phyloP scores from a whole-genome alignment of 176 grass and related monocot genomes.

The Typha latifolia region DNA sequence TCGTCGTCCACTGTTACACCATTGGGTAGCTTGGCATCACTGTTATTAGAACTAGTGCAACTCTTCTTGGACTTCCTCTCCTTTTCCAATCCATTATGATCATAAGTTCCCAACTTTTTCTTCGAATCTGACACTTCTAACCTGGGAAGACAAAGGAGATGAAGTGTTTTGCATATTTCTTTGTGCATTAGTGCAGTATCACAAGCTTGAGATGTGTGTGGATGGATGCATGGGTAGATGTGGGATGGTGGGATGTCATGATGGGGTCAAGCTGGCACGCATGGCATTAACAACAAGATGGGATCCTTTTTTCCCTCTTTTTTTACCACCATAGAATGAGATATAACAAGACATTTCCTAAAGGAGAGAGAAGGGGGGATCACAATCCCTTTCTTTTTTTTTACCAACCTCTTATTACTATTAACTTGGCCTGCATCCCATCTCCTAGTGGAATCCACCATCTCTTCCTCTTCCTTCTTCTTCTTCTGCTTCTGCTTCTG shows the following conservation, averaged over 20 bases:
- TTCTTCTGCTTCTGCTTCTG: neutral
- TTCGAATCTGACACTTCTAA: too few relatives aligned
- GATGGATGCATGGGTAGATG: slow-evolving; percentile 3
- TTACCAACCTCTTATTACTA: slow-evolving; percentile 35
- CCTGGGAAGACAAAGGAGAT: neutral
- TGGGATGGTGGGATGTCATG: slow-evolving; percentile 3
- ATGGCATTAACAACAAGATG: neutral
- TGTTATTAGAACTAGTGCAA: slow-evolving; percentile 4
- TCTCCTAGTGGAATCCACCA: slow-evolving; percentile 25
- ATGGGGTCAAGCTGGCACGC: slow-evolving; percentile 17
- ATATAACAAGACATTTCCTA: slow-evolving; percentile 1
- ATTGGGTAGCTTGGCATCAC: neutral
- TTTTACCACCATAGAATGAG: neutral
- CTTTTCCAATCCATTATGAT: too few relatives aligned
- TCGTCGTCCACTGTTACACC: slow-evolving; percentile 8
- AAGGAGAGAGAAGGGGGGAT: neutral
- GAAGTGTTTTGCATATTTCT: neutral
- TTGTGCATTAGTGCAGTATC: neutral
- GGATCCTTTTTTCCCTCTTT: neutral
- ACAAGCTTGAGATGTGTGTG: neutral
- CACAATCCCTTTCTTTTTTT: neutral
- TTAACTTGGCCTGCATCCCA: slow-evolving; percentile 7
- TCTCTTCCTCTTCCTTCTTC: slow-evolving; percentile 17
- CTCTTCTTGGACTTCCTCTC: too few relatives aligned
- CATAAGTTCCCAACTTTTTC: too few relatives aligned